These are phyloP conservation scores for Chamaenerion angustifolium DNA, from an alignment of 345 rosid genomes.

Conservation along the genomic window DNA sequence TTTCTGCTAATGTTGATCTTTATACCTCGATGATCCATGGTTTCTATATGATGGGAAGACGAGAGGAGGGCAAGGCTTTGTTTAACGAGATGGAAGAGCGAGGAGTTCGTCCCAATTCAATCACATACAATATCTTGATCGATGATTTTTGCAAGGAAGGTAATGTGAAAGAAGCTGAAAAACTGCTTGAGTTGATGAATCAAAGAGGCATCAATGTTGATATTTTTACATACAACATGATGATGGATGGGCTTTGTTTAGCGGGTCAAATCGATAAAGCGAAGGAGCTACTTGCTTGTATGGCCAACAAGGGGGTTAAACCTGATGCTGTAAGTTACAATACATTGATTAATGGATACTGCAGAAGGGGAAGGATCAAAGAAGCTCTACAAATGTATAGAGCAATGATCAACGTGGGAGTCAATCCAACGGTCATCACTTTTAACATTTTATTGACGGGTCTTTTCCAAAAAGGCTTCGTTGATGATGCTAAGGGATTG, in stretches of 20 bases:
- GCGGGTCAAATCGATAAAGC: slow-evolving; percentile 10
- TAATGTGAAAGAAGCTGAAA: slow-evolving; percentile 12
- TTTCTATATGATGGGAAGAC: slow-evolving; percentile 12
- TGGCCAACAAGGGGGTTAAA: slow-evolving; percentile 9
- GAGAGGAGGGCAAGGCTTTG: slow-evolving; percentile 12
- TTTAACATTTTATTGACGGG: slow-evolving; percentile 10
- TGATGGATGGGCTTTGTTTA: slow-evolving; percentile 15
- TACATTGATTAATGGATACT: slow-evolving; percentile 12
- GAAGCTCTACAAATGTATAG: slow-evolving; percentile 9
- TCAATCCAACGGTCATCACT: slow-evolving; percentile 12
- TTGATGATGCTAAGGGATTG: slow-evolving; percentile 13
- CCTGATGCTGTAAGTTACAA: slow-evolving; percentile 9
- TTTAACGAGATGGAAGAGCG: slow-evolving; percentile 15
- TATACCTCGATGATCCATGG: slow-evolving; percentile 13
- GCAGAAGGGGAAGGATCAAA: slow-evolving; percentile 7
- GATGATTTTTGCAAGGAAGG: slow-evolving; percentile 9
- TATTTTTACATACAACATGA: slow-evolving; percentile 5
- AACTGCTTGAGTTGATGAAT: slow-evolving; percentile 10
- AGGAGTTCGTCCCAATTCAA: slow-evolving; percentile 9
- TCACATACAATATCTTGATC: slow-evolving; percentile 10
- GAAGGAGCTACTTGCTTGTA: slow-evolving; percentile 7
- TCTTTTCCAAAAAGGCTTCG: slow-evolving; percentile 11
- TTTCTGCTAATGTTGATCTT: slow-evolving; percentile 13
- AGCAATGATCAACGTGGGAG: slow-evolving; percentile 8
- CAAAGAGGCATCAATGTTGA: slow-evolving; percentile 9